These are phyloP conservation scores for Penicillium sp. DNA, from an alignment of 2,329 filamentous ascomycete genomes.

Conservation along the genomic window DNA sequence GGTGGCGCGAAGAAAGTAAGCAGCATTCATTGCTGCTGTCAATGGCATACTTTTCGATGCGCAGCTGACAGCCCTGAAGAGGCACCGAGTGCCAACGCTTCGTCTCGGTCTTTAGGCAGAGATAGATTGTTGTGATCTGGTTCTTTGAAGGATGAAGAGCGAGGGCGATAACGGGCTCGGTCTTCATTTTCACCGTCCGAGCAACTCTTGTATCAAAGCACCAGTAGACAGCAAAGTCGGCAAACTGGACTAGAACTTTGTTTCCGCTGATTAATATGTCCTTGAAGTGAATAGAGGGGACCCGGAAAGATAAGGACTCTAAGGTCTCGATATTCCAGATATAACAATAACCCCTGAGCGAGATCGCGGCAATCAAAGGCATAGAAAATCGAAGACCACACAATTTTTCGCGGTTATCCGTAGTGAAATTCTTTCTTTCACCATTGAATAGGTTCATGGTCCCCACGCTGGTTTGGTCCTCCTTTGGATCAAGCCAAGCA, in stretches of 20 bases:
- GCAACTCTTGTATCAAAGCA: conserved; percentile 22
- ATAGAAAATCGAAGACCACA: conserved; percentile 12
- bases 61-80: neutral
- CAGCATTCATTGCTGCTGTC: neutral
- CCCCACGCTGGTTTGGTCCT: neutral
- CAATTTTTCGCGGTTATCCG: conserved; percentile 18
- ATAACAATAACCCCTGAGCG: conserved; percentile 30
- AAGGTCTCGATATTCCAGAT: conserved; percentile 35
- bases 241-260: conserved; percentile 29
- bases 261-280: conserved; percentile 27
- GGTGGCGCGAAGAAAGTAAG: neutral
- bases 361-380: conserved; percentile 11
- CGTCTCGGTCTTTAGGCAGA: conserved; percentile 5
- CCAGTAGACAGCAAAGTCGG: conserved; percentile 30
- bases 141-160: conserved; percentile 22
- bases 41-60: neutral
- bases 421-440: conserved; percentile 10
- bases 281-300: conserved; percentile 28
- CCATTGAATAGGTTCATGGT: conserved; percentile 11
- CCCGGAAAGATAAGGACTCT: conserved; percentile 30
- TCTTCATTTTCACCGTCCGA: conserved; percentile 20
- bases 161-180: conserved; percentile 18
- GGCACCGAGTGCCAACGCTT: too few relatives aligned
- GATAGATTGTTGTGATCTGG: conserved; percentile 23
- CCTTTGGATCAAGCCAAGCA: conserved; percentile 14